phyloP scores from a whole-genome alignment of 2,329 filamentous ascomycete species.

The Xylaria arbuscula region DNA sequence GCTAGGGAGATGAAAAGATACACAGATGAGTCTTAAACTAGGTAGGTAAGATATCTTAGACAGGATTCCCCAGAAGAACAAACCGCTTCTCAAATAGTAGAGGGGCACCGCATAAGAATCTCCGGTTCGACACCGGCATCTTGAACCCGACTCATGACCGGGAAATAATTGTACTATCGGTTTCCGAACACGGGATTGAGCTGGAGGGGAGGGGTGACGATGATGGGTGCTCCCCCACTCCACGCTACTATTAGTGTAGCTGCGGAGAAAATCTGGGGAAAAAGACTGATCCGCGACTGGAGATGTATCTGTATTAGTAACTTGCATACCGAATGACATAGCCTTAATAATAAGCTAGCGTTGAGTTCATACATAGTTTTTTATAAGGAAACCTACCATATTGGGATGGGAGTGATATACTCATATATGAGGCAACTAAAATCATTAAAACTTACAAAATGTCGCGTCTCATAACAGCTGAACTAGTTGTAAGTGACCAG shows the following conservation, averaged over 20 bases:
- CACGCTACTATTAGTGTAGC: slow-evolving; percentile 1
- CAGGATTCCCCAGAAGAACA: not conserved
- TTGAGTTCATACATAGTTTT: too few relatives aligned
- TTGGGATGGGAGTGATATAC: too few relatives aligned
- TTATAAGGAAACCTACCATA: too few relatives aligned
- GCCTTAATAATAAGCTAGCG: too few relatives aligned
- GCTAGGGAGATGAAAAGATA: not conserved
- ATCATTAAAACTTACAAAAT: too few relatives aligned
- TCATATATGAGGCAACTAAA: too few relatives aligned
- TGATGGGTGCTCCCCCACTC: slow-evolving; percentile 21
- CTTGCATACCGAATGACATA: too few relatives aligned
- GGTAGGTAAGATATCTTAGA: too few relatives aligned
- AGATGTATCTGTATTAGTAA: not conserved
- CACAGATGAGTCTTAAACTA: not conserved
- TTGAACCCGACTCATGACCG: slow-evolving; percentile 3
- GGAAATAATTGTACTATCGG: slow-evolving; percentile 8
- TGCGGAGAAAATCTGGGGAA: slow-evolving; percentile 31
- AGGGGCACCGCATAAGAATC: slow-evolving; percentile 7
- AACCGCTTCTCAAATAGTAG: not conserved
- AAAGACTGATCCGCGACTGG: slow-evolving; percentile 24
- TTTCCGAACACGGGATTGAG: slow-evolving; percentile 7
- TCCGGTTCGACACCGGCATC: not conserved
- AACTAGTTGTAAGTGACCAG: too few relatives aligned
- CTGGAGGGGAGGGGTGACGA: not conserved
- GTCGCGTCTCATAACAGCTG: too few relatives aligned